Base-by-base conservation (phyloP, 768 basidiomycete genomes). In the Inosperma sp. region DNA sequence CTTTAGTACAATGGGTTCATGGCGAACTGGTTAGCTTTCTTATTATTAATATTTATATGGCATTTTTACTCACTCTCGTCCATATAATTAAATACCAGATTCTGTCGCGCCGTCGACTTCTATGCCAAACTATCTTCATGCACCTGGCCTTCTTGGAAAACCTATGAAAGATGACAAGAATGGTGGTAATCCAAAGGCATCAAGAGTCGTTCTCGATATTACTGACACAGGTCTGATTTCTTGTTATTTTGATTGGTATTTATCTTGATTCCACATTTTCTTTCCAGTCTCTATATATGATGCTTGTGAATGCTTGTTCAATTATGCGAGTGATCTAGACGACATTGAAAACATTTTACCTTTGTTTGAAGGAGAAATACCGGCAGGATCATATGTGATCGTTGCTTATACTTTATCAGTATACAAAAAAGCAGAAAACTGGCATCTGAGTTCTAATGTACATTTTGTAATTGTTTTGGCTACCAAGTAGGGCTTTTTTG, bases 391-490 rank as follows among this genome's bases (percentile, higher is more conserved):
- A 1, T 45, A 31, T 22, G 44, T 31, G 3, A 31, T 45, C 1
- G 30, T 45, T 1, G 44, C 44, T 7, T 45, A 45, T n/a, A n/a
- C 29, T 7, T 21, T 45, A 31, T 33, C 30, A 1, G 10, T 22
- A 5, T 45, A 3, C 30, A 45, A 45, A 12, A 23, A 23, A 14
- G 2, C 1, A 3, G 21, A 5, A 2, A 12, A 23, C 6, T 45
- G 19, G 4, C 19, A 45, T 33, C 16, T 45, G 19, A 45, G 13
- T 31, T 31, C 29, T 10, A 45, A 45, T n/a, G 30, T 45, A 7
- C 44, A 45, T 19, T 46, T 46, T 5, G 31, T 34, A 4, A 34
- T 46, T n/a, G n/a, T n/a, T n/a, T n/a, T n/a, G n/a, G n/a, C n/a
- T n/a, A n/a, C n/a, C n/a, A n/a, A n/a, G n/a, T n/a, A n/a, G n/a